Percentiles rank a stretch among this genome's conserved stretches.
Conservation (phyloP, 2,329 filamentous ascomycete species). For the Tolypocladium tundrense region DNA sequence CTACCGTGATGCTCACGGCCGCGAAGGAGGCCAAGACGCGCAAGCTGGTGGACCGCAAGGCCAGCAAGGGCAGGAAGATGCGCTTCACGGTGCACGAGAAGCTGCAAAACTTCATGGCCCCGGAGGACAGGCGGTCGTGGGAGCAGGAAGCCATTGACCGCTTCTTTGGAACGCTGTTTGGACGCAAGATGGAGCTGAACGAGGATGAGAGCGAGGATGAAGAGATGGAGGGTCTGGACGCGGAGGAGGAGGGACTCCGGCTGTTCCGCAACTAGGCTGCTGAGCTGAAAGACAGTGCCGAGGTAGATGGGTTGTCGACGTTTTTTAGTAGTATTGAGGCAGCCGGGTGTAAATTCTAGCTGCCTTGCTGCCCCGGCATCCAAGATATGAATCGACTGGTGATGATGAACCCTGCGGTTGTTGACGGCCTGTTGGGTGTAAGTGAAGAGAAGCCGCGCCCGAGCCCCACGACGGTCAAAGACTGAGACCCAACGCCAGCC, state of each 20-base stretch:
- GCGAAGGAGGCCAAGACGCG: constrained; percentile 69
- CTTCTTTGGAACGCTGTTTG: constrained; percentile 67
- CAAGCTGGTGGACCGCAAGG: constrained; percentile 82
- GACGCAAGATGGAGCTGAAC: constrained; percentile 55
- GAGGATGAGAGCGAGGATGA: constrained; percentile 45
- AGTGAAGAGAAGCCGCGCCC: too few species aligned
- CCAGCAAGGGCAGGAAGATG: constrained; percentile 90
- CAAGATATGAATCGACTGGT: neutral
- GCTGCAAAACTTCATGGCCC: constrained; percentile 94
- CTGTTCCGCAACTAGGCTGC: constrained; percentile 36
- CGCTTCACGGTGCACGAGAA: constrained; percentile 94
- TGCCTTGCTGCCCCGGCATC: neutral
- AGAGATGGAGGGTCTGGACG: constrained; percentile 40
- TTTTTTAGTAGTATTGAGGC: neutral
- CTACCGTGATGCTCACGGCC: constrained; percentile 54
- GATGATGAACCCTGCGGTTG: neutral
- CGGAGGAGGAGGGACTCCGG: constrained; percentile 42
- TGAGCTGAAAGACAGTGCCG: neutral
- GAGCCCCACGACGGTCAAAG: neutral
- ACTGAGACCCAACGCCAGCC: neutral
- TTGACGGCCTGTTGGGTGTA: too few species aligned
- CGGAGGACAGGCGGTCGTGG: constrained; percentile 74
- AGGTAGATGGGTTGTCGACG: neutral
- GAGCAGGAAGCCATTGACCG: constrained; percentile 67
- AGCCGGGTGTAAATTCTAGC: neutral